phyloP scores from a whole-genome alignment of 345 rosid species.

The Reutealis trisperma region DNA sequence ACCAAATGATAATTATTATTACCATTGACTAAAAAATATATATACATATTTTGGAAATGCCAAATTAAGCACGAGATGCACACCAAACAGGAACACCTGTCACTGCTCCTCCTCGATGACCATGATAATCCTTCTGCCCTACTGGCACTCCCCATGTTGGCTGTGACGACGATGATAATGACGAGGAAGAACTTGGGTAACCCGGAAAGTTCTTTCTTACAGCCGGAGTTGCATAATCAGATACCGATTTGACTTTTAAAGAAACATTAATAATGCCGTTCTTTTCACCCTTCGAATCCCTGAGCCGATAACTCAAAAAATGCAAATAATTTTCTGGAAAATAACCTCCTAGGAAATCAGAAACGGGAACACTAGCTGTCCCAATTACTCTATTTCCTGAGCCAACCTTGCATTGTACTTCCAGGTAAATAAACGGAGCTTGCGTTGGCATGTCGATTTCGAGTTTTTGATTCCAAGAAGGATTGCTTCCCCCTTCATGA shows the following conservation, averaged over 20 bases:
- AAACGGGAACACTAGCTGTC: constrained; percentile 44
- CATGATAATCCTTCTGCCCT: too few species aligned
- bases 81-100: constrained; percentile 12
- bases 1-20: too few species aligned
- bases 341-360: constrained; percentile 58
- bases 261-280: constrained; percentile 69
- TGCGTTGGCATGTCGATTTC: constrained; percentile 42
- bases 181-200: not conserved
- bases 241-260: constrained; percentile 32
- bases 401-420: constrained; percentile 41
- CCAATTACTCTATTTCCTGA: constrained; percentile 45
- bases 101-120: constrained; percentile 1
- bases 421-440: constrained; percentile 36
- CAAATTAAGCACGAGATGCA: not conserved
- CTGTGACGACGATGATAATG: not conserved
- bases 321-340: constrained; percentile 52
- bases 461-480: constrained; percentile 60
- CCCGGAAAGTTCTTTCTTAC: not conserved
- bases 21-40: too few species aligned
- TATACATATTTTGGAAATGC: too few species aligned
- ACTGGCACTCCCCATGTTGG: constrained; percentile 14
- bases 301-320: constrained; percentile 69
- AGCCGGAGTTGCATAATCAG: not conserved
- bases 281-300: constrained; percentile 43
- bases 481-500: constrained; percentile 43